Base-by-base conservation (phyloP, 108 stramenopile species). In the Fistulifera pelliculosa region DNA sequence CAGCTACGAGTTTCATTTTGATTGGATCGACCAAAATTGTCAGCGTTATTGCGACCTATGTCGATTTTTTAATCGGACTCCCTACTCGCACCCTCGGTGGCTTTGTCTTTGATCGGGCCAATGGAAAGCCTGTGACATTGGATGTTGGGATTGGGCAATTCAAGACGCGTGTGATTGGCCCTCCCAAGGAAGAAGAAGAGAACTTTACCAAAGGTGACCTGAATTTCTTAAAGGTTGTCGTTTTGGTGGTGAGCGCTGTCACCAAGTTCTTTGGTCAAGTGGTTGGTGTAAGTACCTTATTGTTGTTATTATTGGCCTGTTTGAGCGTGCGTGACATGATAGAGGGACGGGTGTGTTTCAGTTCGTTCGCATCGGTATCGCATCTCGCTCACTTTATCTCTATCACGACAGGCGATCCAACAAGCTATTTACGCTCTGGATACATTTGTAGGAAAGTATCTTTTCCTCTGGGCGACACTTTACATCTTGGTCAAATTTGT, bases 1-100 rank as follows among this genome's bases (percentile, higher is more conserved):
- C 93, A 45, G 90, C 90, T 15, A 81, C 88, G 14, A 95, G 88
- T 3, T 95, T 95, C 64, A 95, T 95, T 68, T 53, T 95, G 52
- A 86, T 95, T 17, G 88, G 90, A 19, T 88, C 86, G 25, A 95
- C 94, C 58, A 95, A 95, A 50, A 58, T 95, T 44, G 38, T 95
- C 41, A 75, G 85, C 38, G 88, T 95, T 39, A 74, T 95, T 54
- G 70, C 87, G 5, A 88, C 85, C 26, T 95, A 89, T 54, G 69
- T 68, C 17, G 94, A 95, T 61, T 67, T 93, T 21, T 61, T 95
- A 5, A 27, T 90, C 11, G 70, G 74, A 38, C 26, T 60, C 7
- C 28, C 43, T 3, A 45, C 19, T 45, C 19, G 19, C 5, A 45
- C 44, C 11, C 56, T 95, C 57, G 88, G 88, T 17, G 80, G 82